Percentiles rank a stretch among this genome's conserved stretches.
These are phyloP conservation scores for Skeletonema marinoi DNA, from an alignment of 108 stramenopile genomes.

Conservation along the genomic window DNA sequence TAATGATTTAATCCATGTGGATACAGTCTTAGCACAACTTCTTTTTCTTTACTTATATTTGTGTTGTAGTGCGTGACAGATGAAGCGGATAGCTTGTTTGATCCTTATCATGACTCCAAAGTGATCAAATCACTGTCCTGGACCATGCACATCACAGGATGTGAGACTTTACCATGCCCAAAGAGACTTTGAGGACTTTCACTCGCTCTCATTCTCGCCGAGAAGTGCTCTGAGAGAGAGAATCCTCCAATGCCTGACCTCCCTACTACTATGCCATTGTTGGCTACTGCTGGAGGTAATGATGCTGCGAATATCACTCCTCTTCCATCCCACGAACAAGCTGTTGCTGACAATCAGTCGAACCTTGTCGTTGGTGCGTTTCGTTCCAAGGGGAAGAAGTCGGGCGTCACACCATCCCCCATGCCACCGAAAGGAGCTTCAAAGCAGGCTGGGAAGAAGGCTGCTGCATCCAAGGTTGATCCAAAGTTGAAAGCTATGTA, in stretches of 20 bases:
- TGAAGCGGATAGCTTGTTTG: too few species aligned
- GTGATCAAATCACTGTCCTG: too few species aligned
- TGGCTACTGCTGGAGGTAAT: slow-evolving; percentile 19
- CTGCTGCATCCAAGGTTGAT: neutral
- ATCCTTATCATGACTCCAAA: neutral
- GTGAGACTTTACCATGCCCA: too few species aligned
- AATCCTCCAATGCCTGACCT: slow-evolving; percentile 57
- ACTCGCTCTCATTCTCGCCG: too few species aligned
- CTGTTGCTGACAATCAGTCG: slow-evolving; percentile 24
- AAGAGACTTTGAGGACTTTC: too few species aligned
- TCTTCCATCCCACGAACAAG: slow-evolving; percentile 33
- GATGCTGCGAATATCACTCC: slow-evolving; percentile 45
- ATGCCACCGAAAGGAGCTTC: slow-evolving; percentile 27
- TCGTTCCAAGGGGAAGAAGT: neutral
- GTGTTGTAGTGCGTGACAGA: too few species aligned
- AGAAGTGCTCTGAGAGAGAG: slow-evolving; percentile 56
- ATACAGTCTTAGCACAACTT: neutral
- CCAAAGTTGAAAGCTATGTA: slow-evolving; percentile 27
- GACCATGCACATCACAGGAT: too few species aligned
- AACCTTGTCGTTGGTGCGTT: slow-evolving; percentile 33
- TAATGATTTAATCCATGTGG: neutral
- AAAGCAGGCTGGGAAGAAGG: neutral
- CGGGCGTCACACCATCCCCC: slow-evolving; percentile 37
- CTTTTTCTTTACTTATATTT: neutral
- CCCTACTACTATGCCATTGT: slow-evolving; percentile 21